phyloP scores from a whole-genome alignment of 2,329 filamentous ascomycete genomes.

The Pestalotiopsis sp. region DNA sequence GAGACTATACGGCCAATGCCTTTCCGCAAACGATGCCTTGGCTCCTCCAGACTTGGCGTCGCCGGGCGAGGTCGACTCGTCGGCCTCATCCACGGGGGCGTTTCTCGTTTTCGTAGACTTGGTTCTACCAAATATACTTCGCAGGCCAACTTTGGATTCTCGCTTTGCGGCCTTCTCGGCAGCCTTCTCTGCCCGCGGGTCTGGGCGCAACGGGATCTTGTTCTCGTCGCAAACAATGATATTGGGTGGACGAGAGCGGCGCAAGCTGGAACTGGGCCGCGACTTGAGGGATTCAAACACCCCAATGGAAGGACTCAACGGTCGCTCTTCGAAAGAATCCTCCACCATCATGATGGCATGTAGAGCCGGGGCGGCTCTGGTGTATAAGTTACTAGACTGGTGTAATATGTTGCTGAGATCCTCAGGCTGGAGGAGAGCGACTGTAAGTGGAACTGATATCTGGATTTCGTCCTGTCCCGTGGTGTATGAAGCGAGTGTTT shows the following conservation, averaged over 20 bases:
- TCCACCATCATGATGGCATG: slow-evolving; percentile 10
- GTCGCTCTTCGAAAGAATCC: slow-evolving; percentile 12
- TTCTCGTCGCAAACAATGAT: slow-evolving; percentile 36
- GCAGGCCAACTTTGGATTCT: slow-evolving; percentile 55
- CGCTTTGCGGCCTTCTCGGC: slow-evolving; percentile 45
- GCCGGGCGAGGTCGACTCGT: slow-evolving; percentile 31
- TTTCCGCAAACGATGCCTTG: slow-evolving; percentile 49
- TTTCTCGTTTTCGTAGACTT: slow-evolving; percentile 38
- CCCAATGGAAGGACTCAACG: slow-evolving; percentile 30
- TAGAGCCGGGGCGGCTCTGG: not conserved
- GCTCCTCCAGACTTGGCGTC: slow-evolving; percentile 39
- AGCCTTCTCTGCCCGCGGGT: slow-evolving; percentile 35
- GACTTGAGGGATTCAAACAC: slow-evolving; percentile 33
- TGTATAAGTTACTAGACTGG: not conserved
- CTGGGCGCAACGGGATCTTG: slow-evolving; percentile 42
- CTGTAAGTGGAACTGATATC: not conserved
- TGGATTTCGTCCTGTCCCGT: not conserved
- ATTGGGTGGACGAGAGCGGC: slow-evolving; percentile 42
- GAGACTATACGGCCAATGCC: slow-evolving; percentile 43
- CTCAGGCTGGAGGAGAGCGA: not conserved
- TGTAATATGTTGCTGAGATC: not conserved
- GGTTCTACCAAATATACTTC: slow-evolving; percentile 52
- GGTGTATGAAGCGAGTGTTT: not conserved
- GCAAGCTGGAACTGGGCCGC: slow-evolving; percentile 31
- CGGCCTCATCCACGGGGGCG: slow-evolving; percentile 20